phyloP scores from a whole-genome alignment of 169 alveolate species.

The Plasmodium inui region DNA sequence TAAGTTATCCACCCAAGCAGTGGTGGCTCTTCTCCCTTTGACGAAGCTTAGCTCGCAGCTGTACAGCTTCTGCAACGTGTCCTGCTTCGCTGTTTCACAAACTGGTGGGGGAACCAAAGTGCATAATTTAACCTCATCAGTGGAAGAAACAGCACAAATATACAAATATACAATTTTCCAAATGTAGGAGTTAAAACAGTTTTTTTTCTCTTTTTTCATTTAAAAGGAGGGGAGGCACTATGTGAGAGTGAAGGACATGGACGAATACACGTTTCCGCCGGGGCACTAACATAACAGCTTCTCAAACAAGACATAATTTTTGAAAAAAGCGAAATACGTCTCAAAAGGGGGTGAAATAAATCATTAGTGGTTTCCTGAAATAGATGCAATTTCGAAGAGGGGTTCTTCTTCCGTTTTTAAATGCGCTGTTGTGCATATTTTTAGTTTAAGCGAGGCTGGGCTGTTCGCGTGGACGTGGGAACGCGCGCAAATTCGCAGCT shows the following conservation, averaged over 20 bases:
- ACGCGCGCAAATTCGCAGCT: not conserved
- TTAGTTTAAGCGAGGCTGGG: not conserved
- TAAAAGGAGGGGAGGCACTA: not conserved
- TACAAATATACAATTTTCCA: not conserved
- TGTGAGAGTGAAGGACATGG: not conserved
- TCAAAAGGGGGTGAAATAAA: not conserved
- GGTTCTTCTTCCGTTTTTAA: not conserved
- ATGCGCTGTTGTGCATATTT: not conserved
- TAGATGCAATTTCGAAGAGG: not conserved
- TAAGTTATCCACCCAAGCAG: not conserved
- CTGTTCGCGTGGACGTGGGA: not conserved
- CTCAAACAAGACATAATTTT: not conserved
- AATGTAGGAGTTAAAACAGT: not conserved
- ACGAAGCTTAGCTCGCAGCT: not conserved
- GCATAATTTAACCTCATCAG: not conserved
- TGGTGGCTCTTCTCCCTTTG: not conserved
- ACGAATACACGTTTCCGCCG: not conserved
- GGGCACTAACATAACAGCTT: not conserved
- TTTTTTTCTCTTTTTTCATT: not conserved
- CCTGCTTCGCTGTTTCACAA: not conserved
- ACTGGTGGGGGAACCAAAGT: not conserved
- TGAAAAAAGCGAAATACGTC: not conserved
- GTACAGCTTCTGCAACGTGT: not conserved
- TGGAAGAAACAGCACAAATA: not conserved
- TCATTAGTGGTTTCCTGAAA: not conserved